Percentiles rank a stretch among this genome's conserved stretches.
Evolutionary conservation across 129 eudicot genomes (phyloP).

Genomic region (Escallonia herrerae): DNA sequence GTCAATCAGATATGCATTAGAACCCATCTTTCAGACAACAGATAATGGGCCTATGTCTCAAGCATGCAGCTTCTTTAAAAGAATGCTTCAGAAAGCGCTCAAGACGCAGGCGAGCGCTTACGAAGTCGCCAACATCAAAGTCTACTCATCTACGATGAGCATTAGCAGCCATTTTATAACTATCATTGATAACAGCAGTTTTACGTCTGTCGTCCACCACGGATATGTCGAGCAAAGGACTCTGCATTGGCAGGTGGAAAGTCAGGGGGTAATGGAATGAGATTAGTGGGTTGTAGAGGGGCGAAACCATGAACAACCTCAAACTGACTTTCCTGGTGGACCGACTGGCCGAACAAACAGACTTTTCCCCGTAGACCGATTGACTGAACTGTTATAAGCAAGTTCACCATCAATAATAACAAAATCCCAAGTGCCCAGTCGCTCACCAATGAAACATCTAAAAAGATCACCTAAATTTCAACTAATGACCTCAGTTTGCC

Average conservation of each 20-base stretch:
- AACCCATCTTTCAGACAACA: neutral
- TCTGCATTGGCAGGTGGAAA: neutral
- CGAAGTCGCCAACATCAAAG: conserved; percentile 2
- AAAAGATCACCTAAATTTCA: too few relatives aligned
- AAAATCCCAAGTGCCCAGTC: too few relatives aligned
- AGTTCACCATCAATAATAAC: too few relatives aligned
- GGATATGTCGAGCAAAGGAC: neutral
- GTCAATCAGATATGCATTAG: conserved; percentile 6
- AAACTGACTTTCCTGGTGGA: too few relatives aligned
- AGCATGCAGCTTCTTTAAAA: conserved; percentile 10
- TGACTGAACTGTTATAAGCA: too few relatives aligned
- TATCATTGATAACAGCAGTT: neutral
- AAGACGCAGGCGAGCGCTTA: neutral
- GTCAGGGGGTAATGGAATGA: neutral
- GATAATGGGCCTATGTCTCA: neutral
- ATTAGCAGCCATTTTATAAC: too few relatives aligned
- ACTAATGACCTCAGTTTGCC: too few relatives aligned
- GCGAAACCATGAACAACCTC: neutral
- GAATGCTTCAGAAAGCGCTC: conserved; percentile 10
- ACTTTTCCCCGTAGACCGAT: neutral
- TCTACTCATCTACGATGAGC: neutral
- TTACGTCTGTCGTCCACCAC: neutral
- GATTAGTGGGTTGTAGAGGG: neutral
- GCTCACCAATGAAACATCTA: too few relatives aligned
- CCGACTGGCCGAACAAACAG: too few relatives aligned